phyloP scores from a whole-genome alignment of 2,329 filamentous ascomycete species.

The Ophiostoma sp. region DNA sequence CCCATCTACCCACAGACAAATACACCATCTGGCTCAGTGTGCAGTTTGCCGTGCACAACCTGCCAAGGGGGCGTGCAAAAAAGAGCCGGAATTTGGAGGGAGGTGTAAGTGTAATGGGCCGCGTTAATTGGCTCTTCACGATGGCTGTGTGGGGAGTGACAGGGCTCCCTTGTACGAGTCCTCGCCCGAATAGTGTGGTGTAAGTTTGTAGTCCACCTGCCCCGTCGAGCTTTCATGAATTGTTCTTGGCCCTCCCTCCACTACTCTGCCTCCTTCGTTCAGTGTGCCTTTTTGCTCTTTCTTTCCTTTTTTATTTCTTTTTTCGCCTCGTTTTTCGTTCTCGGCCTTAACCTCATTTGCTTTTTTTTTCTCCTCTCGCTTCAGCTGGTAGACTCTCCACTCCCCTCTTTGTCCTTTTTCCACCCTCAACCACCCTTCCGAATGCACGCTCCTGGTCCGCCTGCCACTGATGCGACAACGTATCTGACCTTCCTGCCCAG shows the following conservation, averaged over 20 bases:
- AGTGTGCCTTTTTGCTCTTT: not conserved
- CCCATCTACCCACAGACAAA: not conserved
- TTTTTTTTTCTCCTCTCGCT: constrained; percentile 9
- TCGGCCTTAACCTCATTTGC: constrained; percentile 6
- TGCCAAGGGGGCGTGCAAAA: constrained; percentile 8
- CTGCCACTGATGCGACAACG: constrained; percentile 1
- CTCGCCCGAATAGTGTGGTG: not conserved
- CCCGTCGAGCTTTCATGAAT: not conserved
- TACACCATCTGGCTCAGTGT: not conserved
- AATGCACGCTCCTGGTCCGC: not conserved
- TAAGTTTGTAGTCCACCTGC: constrained; percentile 5
- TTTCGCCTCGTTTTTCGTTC: not conserved
- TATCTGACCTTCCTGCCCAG: constrained; percentile 5
- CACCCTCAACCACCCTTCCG: not conserved
- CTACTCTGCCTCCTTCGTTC: not conserved
- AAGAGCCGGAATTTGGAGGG: not conserved
- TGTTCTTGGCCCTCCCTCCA: constrained; percentile 1
- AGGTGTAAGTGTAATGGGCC: constrained; percentile 1
- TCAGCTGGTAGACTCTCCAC: not conserved
- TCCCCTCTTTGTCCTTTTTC: not conserved
- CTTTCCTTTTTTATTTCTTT: not conserved
- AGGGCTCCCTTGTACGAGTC: constrained; percentile 17
- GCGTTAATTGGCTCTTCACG: not conserved
- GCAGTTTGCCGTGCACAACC: not conserved
- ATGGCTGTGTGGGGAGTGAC: constrained; percentile 8